These are phyloP conservation scores for Groenewaldozyma auringiensis DNA, from an alignment of 1,139 yeast species.

Conservation along the genomic window DNA sequence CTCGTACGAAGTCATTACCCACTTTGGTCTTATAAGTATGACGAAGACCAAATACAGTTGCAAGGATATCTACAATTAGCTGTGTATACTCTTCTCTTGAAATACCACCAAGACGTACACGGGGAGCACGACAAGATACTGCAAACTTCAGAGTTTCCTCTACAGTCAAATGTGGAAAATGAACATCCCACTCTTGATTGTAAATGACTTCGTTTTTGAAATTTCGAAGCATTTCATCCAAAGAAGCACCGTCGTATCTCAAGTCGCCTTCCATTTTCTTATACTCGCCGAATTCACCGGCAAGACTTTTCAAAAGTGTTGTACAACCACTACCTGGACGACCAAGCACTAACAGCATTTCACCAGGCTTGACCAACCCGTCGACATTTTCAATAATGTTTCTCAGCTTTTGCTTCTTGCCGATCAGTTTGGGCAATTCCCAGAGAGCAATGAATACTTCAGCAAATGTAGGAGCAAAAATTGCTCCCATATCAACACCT, in stretches of 20 bases:
- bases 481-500: slow-evolving; percentile 48
- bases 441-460: slow-evolving; percentile 35
- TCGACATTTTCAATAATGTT: slow-evolving; percentile 38
- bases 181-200: slow-evolving; percentile 53
- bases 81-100: slow-evolving; percentile 43
- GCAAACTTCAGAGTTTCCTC: slow-evolving; percentile 57
- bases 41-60: slow-evolving; percentile 51
- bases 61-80: slow-evolving; percentile 43
- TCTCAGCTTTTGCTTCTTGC: slow-evolving; percentile 19
- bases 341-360: slow-evolving; percentile 54
- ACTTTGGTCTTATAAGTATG: slow-evolving; percentile 51
- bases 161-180: slow-evolving; percentile 58
- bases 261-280: slow-evolving; percentile 39
- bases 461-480: slow-evolving; percentile 43
- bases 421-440: slow-evolving; percentile 25
- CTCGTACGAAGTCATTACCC: slow-evolving; percentile 54
- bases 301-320: slow-evolving; percentile 46
- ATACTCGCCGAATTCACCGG: slow-evolving; percentile 44
- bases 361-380: slow-evolving; percentile 49
- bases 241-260: slow-evolving; percentile 45
- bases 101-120: slow-evolving; percentile 42
- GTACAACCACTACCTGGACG: slow-evolving; percentile 66
- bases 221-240: slow-evolving; percentile 41
- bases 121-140: slow-evolving; percentile 53
- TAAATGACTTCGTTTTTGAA: slow-evolving; percentile 49